Evolutionary conservation across 495 filamentous ascomycete species (phyloP), one percentile per base, ranked within the genome.

Genomic region (Trichoderma asperelloides): DNA sequence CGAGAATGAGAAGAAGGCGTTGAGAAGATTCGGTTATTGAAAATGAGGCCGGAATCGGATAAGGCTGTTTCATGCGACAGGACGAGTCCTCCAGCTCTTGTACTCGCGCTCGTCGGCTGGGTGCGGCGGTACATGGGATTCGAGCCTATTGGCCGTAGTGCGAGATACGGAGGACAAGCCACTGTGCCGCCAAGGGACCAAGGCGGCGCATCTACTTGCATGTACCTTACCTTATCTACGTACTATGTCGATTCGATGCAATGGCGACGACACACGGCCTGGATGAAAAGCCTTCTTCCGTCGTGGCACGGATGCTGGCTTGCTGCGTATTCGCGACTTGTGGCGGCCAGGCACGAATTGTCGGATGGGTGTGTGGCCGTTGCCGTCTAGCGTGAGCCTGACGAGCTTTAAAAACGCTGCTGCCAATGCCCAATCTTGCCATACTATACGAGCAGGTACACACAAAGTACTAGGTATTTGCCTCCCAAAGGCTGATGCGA

Each of bases 1-100:
- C 15, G 25, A 30, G 25, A 30, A 13, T 28, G 55, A 30, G 55
- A 9, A 30, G 23, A 33, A 28, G 12, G 4, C 11, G 23, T 15
- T 11, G 11, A 7, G 13, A 12, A 30, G 12, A 30, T 12, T 18
- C 16, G 55, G 47, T 4, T 37, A 3, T 37, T 47, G 43, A 15
- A n/a, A n/a, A 47, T 11, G 43, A n/a, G 55, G 25, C 55, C 55
- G 55, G 11, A 60, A 60, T 60, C 55, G 55, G 55, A 60, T 60
- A 60, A 30, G 55, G 49, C 21, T 57, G n/a, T n/a, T 21, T 16
- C 43, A 47, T 15, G 13, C 13, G 43, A 47, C 43, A 2, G 1
- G 43, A 47, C 33, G 33, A 37, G 0, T 37, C 33, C 5, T 2
- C 33, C 12, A 16, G 43, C 43, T 47, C 43, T 16, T 16, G 49